phyloP scores from a whole-genome alignment of 129 eudicot genomes.

The Pulicaria dysenterica region DNA sequence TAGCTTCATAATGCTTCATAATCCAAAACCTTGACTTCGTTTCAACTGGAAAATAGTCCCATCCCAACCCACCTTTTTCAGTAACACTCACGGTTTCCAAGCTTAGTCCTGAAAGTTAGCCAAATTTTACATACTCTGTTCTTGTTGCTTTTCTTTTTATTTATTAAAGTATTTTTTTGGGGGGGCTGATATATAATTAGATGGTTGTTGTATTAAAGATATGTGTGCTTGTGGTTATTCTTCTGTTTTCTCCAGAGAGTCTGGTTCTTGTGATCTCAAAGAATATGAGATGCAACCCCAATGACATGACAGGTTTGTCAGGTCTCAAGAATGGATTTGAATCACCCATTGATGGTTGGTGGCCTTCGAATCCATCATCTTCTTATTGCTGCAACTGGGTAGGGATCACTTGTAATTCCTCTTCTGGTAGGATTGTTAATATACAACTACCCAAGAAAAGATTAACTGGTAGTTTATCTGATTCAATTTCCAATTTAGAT shows the following conservation, averaged over 20 bases:
- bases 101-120: too few relatives aligned
- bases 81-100: too few relatives aligned
- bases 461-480: slow-evolving; percentile 43
- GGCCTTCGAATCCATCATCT: slow-evolving; percentile 36
- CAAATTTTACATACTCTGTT: too few relatives aligned
- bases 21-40: too few relatives aligned
- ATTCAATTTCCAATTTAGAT: slow-evolving; percentile 43
- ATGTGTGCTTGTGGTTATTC: slow-evolving; percentile 20
- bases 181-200: background rate
- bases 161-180: too few relatives aligned
- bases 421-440: slow-evolving; percentile 47
- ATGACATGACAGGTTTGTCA: slow-evolving; percentile 42
- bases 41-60: too few relatives aligned
- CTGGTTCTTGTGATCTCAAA: slow-evolving; percentile 37
- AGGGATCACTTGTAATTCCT: slow-evolving; percentile 53
- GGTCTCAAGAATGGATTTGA: slow-evolving; percentile 38
- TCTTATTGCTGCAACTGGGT: slow-evolving; percentile 56
- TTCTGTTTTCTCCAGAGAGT: slow-evolving; percentile 27
- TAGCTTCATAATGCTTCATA: too few relatives aligned
- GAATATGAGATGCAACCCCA: slow-evolving; percentile 42
- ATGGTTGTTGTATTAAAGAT: background rate
- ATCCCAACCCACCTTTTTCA: too few relatives aligned
- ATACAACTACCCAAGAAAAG: slow-evolving; percentile 40
- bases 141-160: too few relatives aligned
- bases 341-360: slow-evolving; percentile 38